Conservation (phyloP, 495 filamentous ascomycete genomes). For the Neurospora sp. region DNA sequence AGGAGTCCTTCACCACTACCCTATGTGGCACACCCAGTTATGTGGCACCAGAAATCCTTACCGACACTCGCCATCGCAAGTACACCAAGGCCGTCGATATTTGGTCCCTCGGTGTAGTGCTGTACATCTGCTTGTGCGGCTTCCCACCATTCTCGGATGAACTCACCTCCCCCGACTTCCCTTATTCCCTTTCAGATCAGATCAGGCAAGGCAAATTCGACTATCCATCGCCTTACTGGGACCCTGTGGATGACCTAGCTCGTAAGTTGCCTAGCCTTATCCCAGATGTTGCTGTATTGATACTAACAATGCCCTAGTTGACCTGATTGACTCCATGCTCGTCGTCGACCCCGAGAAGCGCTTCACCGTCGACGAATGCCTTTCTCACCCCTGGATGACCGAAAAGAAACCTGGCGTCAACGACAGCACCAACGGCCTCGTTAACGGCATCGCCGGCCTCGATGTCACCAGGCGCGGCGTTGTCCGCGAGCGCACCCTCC, state of each 20-base stretch:
- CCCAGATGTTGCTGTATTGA: not conserved
- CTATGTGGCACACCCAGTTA: constrained; percentile 94
- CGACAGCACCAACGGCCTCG: constrained; percentile 91
- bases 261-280: constrained; percentile 21
- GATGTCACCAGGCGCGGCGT: constrained; percentile 79
- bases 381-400: constrained; percentile 86
- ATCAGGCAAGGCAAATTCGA: constrained; percentile 84
- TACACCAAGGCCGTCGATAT: constrained; percentile 95
- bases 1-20: constrained; percentile 96
- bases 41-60: constrained; percentile 91
- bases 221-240: constrained; percentile 98
- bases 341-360: constrained; percentile 74
- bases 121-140: constrained; percentile 97
- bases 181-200: constrained; percentile 79
- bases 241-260: constrained; percentile 79
- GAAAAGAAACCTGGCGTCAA: constrained; percentile 41
- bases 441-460: constrained; percentile 66
- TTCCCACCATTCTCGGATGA: constrained; percentile 98
- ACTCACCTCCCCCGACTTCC: constrained; percentile 66
- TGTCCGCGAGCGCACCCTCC: constrained; percentile 70
- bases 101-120: constrained; percentile 96
- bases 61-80: constrained; percentile 62
- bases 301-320: constrained; percentile 40
- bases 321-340: constrained; percentile 93
- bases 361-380: constrained; percentile 80